Evolutionary conservation across 257 asterid species (phyloP).

Genomic region (Apocynum venetum): DNA sequence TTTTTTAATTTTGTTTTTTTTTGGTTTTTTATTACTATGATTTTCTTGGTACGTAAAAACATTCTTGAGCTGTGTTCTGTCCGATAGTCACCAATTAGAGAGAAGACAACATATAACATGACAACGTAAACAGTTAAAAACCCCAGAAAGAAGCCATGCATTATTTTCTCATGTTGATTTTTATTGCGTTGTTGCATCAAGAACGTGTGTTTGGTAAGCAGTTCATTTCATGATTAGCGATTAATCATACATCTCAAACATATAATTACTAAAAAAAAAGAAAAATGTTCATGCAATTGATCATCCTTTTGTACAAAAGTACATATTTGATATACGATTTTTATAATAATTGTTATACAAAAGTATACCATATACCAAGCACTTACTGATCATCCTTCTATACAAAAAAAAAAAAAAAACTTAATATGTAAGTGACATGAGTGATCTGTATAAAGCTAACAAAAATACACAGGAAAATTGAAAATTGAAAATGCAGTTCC

Average conservation of each 20-base stretch:
- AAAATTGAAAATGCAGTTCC: neutral
- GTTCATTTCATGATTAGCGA: constrained; percentile 22
- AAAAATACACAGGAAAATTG: neutral
- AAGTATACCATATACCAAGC: neutral
- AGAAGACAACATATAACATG: constrained; percentile 12
- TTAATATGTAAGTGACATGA: neutral
- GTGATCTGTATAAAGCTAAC: neutral
- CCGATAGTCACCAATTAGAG: constrained; percentile 14
- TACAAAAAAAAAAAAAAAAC: constrained; percentile 1
- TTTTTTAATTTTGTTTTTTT: neutral
- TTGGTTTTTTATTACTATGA: neutral
- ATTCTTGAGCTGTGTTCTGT: constrained; percentile 4
- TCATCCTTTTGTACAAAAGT: neutral
- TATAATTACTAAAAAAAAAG: neutral
- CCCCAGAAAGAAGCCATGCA: neutral
- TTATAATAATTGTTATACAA: too few species aligned
- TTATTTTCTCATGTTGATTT: constrained; percentile 10
- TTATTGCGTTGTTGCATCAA: neutral
- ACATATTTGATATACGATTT: neutral
- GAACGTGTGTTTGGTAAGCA: constrained; percentile 20
- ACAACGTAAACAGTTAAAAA: constrained; percentile 15
- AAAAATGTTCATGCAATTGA: too few species aligned
- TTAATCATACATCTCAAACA: constrained; percentile 7
- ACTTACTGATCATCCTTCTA: constrained; percentile 14
- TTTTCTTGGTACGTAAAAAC: neutral